Evolutionary conservation across 352 stramenopile species (phyloP).

Genomic region (Globisporangium emineosum): DNA sequence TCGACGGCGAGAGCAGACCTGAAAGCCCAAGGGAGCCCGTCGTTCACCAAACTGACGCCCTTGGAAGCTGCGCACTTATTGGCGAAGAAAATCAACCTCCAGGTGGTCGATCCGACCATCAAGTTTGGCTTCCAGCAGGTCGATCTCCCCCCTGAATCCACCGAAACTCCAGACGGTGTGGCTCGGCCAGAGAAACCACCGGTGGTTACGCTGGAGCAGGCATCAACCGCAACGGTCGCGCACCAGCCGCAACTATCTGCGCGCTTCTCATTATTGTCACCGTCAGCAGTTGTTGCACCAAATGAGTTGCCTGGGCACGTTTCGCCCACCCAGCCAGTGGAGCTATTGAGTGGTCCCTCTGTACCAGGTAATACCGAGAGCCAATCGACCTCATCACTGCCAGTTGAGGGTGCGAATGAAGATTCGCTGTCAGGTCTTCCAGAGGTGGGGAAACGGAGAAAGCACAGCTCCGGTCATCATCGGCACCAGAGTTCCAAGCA

Average conservation of each 20-base stretch:
- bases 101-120: background rate
- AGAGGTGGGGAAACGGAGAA: background rate
- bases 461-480: background rate
- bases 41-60: background rate
- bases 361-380: background rate
- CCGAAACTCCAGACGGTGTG: background rate
- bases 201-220: background rate
- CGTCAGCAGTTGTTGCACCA: background rate
- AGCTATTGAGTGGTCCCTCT: background rate
- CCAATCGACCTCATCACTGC: background rate
- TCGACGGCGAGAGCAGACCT: background rate
- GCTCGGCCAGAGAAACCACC: no score
- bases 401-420: background rate
- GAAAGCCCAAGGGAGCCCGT: background rate
- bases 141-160: background rate
- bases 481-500: background rate
- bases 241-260: background rate
- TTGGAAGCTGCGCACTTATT: background rate
- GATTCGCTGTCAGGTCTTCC: background rate
- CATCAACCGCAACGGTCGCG: background rate
- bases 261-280: background rate
- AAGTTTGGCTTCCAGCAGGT: slow-evolving; percentile 13
- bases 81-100: slow-evolving; percentile 4
- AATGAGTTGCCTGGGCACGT: background rate
- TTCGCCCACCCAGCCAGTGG: background rate